A percentile compares a stretch with the other conserved stretches of the same genome.
phyloP scores from a whole-genome alignment of 768 basidiomycete species.

The Boletus pseudopeckii region DNA sequence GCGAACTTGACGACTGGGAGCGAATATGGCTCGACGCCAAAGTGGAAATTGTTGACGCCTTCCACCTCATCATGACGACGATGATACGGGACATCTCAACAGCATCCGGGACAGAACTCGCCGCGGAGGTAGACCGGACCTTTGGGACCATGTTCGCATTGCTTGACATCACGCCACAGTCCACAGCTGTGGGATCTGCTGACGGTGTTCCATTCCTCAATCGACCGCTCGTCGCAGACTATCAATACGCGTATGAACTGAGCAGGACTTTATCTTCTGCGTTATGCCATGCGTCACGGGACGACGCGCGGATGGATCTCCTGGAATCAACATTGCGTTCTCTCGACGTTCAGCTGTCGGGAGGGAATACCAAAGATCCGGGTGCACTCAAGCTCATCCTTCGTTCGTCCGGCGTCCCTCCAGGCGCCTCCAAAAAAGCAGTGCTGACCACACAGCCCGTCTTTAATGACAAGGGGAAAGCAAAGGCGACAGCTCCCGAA shows the following conservation, averaged over 20 bases:
- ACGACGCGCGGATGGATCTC: conserved; percentile 56
- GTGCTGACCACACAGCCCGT: conserved; percentile 34
- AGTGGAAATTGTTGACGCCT: conserved; percentile 64
- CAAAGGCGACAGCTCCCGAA: conserved; percentile 28
- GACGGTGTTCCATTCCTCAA: conserved; percentile 58
- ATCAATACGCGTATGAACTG: conserved; percentile 65
- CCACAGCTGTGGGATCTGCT: conserved; percentile 10
- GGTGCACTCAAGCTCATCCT: conserved; percentile 64
- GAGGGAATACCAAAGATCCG: conserved; percentile 33
- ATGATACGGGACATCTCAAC: conserved; percentile 48
- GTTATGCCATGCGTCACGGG: conserved; percentile 43
- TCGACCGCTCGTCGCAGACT: conserved; percentile 64
- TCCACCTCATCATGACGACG: conserved; percentile 55
- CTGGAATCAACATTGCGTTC: conserved; percentile 50
- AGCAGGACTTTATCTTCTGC: conserved; percentile 46
- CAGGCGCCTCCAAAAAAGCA: conserved; percentile 9
- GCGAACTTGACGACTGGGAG: conserved; percentile 62
- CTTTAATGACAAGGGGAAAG: conserved; percentile 39
- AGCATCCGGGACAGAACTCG: conserved; percentile 42
- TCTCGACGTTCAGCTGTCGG: conserved; percentile 29
- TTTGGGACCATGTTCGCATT: conserved; percentile 61
- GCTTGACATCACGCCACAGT: conserved; percentile 40
- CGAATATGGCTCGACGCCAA: conserved; percentile 70
- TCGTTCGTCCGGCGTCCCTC: conserved; percentile 53
- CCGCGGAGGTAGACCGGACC: conserved; percentile 46